These are phyloP conservation scores for Hypoxylon lienhwacheense DNA, from an alignment of 495 filamentous ascomycete genomes.

Conservation along the genomic window DNA sequence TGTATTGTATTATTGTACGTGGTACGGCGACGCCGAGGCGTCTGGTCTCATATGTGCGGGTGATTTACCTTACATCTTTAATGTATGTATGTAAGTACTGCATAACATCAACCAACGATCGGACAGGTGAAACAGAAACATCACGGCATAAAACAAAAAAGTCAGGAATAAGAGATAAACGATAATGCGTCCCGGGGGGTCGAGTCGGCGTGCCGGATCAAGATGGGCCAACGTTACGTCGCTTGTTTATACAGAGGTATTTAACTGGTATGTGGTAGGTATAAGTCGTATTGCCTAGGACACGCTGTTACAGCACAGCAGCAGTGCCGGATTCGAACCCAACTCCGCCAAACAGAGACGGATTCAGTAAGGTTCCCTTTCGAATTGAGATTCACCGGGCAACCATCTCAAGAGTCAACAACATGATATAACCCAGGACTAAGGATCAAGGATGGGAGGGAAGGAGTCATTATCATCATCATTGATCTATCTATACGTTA, in stretches of 20 bases:
- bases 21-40: conserved; percentile 10
- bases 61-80: conserved; percentile 7
- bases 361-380: conserved; percentile 18
- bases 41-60: conserved; percentile 5
- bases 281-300: too few species aligned
- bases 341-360: conserved; percentile 17
- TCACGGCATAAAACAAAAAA: conserved; percentile 3
- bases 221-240: conserved; percentile 2
- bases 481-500: too few species aligned
- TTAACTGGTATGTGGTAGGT: too few species aligned
- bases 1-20: too few species aligned
- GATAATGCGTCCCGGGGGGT: conserved; percentile 1
- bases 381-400: conserved; percentile 30
- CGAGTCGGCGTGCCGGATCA: conserved; percentile 3
- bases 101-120: too few species aligned
- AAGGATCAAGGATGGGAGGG: background rate
- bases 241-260: conserved; percentile 28
- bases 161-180: background rate
- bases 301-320: too few species aligned
- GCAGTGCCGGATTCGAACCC: conserved; percentile 16
- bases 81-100: too few species aligned
- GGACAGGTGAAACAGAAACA: conserved; percentile 19
- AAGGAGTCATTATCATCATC: too few species aligned
- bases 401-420: conserved; percentile 25
- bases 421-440: background rate